Evolutionary conservation across 768 basidiomycete genomes (phyloP).

Genomic region (Suillus luteus): DNA sequence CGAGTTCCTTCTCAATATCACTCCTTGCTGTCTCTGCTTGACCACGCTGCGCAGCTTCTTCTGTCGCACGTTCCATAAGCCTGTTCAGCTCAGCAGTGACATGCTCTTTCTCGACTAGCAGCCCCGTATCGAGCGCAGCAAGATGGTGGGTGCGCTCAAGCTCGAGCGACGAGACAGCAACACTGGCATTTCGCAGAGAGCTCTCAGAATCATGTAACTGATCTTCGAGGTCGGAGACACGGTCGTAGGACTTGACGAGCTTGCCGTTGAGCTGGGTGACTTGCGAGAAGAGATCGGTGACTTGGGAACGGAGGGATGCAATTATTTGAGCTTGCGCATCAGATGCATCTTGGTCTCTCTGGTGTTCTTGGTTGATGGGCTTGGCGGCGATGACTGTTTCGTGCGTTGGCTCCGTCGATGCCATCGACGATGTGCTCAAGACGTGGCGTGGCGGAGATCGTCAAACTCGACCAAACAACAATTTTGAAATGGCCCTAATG

Average conservation of each 20-base stretch:
- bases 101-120: conserved; percentile 88
- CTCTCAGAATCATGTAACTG: conserved; percentile 70
- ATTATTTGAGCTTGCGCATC: conserved; percentile 87
- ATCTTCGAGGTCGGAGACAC: conserved; percentile 92
- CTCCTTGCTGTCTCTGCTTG: conserved; percentile 82
- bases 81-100: conserved; percentile 91
- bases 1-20: conserved; percentile 91
- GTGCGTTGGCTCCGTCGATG: conserved; percentile 1
- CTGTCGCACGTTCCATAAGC: conserved; percentile 92
- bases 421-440: conserved; percentile 8
- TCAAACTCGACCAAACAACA: conserved; percentile 8
- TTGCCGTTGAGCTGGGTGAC: conserved; percentile 90
- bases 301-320: conserved; percentile 73
- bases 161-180: conserved; percentile 79
- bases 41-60: conserved; percentile 89
- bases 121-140: conserved; percentile 85
- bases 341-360: conserved; percentile 36
- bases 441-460: not conserved
- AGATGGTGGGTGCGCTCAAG: conserved; percentile 85
- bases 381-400: conserved; percentile 18
- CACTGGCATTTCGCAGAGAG: conserved; percentile 56
- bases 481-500: not conserved
- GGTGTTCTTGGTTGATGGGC: conserved; percentile 8
- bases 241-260: conserved; percentile 89
- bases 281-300: conserved; percentile 87